These are phyloP conservation scores for Dactylellina haptotyla DNA, from an alignment of 2,329 filamentous ascomycete genomes.

Conservation along the genomic window DNA sequence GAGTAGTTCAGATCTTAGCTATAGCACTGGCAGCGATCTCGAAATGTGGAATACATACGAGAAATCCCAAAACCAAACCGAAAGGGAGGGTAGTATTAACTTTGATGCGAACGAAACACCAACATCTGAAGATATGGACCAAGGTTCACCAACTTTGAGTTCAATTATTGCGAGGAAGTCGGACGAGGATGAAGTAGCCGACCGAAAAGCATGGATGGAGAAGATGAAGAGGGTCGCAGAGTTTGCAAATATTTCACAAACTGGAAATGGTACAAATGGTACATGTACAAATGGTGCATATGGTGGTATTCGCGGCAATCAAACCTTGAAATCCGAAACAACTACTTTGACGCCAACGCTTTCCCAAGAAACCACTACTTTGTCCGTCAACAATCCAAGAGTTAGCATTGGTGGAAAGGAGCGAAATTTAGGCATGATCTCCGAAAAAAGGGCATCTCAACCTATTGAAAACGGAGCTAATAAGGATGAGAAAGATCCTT, in stretches of 20 bases:
- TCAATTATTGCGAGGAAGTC: background rate
- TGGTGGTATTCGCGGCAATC: too few species aligned
- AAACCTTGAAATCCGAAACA: too few species aligned
- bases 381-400: background rate
- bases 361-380: background rate
- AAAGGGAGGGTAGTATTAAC: background rate
- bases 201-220: background rate
- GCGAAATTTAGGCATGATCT: slow-evolving; percentile 19
- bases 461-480: background rate
- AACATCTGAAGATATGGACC: background rate
- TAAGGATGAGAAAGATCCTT: slow-evolving; percentile 10
- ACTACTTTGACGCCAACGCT: too few species aligned
- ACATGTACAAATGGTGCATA: too few species aligned
- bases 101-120: background rate
- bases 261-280: background rate
- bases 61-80: background rate
- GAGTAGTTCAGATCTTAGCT: background rate
- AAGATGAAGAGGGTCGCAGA: slow-evolving; percentile 22
- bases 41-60: slow-evolving; percentile 5
- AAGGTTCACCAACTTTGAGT: background rate
- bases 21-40: background rate
- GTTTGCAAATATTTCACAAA: background rate
- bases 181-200: background rate
- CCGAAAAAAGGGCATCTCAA: background rate
- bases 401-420: slow-evolving; percentile 11